Base-by-base conservation (phyloP, 768 basidiomycete species). In the Plicaturopsis crispa region DNA sequence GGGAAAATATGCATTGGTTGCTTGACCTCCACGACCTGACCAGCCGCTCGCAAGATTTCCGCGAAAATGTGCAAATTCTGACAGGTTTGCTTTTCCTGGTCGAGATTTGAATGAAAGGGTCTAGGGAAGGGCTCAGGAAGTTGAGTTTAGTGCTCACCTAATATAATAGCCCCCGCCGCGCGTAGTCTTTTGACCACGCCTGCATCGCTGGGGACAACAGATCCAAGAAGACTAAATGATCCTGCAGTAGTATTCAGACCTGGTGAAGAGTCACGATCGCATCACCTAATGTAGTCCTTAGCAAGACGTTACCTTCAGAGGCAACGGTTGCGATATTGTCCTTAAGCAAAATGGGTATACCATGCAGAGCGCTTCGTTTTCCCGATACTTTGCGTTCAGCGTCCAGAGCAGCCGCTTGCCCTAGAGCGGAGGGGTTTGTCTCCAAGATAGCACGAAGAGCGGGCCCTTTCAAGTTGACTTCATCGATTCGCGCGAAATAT, bases 401-500 rank as follows among this genome's bases (percentile, higher is more conserved):
- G 36, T 79, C 78, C 17, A 77, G 54, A 0, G 53, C 60, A 2
- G 67, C 72, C 10, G 80, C 80, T 46, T 70, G 64, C 11, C 38
- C 47, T 7, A 81, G 58, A 2, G 78, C 78, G 5, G 63, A 65
- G 0, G 72, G 65, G 33, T 76, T 84, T 1, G 60, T 57, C 40
- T 83, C 81, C 10, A 80, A 56, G 4, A 83, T 66, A 1, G 79
- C 79, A 7, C 67, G 72, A 6, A 84, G 56, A 31, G 55, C 56
- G 7, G 78, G 72, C 2, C 79, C 78, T 40, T 73, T 60, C 13
- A 71, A 47, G 47, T 83, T 82, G n/a, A 84, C 80, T 49, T 83
- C 73, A 3, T 80, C 73, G 19, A 82, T 81, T 2, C 81, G 67
- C 7, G 72, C 70, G 45, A 82, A 63, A 51, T 83, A 83, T 3